Evolutionary conservation across 1,284 basidiomycete species (phyloP).

Genomic region (Moesziomyces globuligerus): DNA sequence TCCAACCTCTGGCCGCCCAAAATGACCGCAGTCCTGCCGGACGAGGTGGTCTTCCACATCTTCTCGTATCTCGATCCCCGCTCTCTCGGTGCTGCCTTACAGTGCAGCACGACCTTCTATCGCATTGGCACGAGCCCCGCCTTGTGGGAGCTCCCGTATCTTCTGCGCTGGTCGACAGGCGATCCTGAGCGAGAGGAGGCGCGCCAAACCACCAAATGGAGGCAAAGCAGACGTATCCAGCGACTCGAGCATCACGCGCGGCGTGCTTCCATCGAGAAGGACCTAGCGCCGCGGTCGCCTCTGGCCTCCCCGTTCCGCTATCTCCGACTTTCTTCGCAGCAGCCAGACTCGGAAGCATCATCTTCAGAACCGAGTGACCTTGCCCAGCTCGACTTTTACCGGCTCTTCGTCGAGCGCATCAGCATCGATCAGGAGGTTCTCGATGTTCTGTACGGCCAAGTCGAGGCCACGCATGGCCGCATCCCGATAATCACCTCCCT

Average conservation of each 20-base stretch:
- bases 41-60: slow-evolving; percentile 38
- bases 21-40: slow-evolving; percentile 27
- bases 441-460: slow-evolving; percentile 31
- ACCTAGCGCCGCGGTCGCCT: not conserved
- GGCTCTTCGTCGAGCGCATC: slow-evolving; percentile 43
- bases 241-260: slow-evolving; percentile 20
- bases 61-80: slow-evolving; percentile 30
- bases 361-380: not conserved
- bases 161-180: slow-evolving; percentile 42
- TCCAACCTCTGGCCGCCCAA: not conserved
- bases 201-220: slow-evolving; percentile 13
- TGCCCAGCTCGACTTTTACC: slow-evolving; percentile 32
- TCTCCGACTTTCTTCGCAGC: not conserved
- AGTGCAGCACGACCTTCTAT: slow-evolving; percentile 27
- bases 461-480: slow-evolving; percentile 19
- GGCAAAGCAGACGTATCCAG: slow-evolving; percentile 5
- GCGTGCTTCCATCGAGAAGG: slow-evolving; percentile 10
- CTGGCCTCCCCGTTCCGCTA: slow-evolving; percentile 15
- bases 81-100: slow-evolving; percentile 12
- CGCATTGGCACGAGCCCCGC: slow-evolving; percentile 32
- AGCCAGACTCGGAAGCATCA: not conserved
- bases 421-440: slow-evolving; percentile 37
- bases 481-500: slow-evolving; percentile 20
- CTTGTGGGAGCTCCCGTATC: slow-evolving; percentile 40
- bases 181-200: slow-evolving; percentile 14